A percentile compares a stretch with the other conserved stretches of the same genome.
Evolutionary conservation across 768 basidiomycete genomes (phyloP).

Genomic region (Megacollybia marginata): DNA sequence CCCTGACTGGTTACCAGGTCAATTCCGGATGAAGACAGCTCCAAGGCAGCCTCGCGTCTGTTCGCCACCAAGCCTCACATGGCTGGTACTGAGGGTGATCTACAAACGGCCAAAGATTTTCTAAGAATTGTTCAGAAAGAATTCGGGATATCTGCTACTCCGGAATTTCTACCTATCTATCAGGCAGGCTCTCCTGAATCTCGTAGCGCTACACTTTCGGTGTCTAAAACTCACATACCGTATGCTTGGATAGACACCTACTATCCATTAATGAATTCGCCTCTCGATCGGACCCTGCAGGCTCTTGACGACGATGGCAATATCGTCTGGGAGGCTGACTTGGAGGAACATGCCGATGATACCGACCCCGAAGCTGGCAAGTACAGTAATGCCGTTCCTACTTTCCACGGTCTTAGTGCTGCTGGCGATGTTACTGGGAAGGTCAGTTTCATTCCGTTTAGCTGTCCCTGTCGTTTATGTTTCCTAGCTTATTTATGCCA

Average conservation of each 20-base stretch:
- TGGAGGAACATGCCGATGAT: conserved; percentile 60
- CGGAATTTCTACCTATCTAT: conserved; percentile 34
- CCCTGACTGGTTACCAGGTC: conserved; percentile 23
- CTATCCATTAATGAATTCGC: conserved; percentile 69
- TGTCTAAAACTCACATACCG: conserved; percentile 31
- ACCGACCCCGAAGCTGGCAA: conserved; percentile 57
- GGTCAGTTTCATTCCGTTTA: conserved; percentile 35
- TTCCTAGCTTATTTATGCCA: conserved; percentile 44
- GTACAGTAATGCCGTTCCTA: conserved; percentile 46
- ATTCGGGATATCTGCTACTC: conserved; percentile 31
- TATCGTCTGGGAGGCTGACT: conserved; percentile 49
- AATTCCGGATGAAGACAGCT: conserved; percentile 43
- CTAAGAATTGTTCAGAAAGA: conserved; percentile 44
- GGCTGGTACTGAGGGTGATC: conserved; percentile 51
- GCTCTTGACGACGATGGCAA: conserved; percentile 45
- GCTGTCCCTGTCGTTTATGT: neutral
- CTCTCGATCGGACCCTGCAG: conserved; percentile 48
- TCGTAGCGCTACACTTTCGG: conserved; percentile 42
- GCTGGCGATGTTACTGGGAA: conserved; percentile 61
- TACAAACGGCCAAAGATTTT: conserved; percentile 50
- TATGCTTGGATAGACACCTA: conserved; percentile 64
- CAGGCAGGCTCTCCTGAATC: conserved; percentile 51
- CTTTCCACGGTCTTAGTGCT: conserved; percentile 66
- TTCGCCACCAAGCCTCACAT: conserved; percentile 52
- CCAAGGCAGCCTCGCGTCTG: conserved; percentile 40